A percentile compares a stretch with the other conserved stretches of the same genome.
phyloP scores from a whole-genome alignment of 768 basidiomycete species.

The Rhizopogon rudus region DNA sequence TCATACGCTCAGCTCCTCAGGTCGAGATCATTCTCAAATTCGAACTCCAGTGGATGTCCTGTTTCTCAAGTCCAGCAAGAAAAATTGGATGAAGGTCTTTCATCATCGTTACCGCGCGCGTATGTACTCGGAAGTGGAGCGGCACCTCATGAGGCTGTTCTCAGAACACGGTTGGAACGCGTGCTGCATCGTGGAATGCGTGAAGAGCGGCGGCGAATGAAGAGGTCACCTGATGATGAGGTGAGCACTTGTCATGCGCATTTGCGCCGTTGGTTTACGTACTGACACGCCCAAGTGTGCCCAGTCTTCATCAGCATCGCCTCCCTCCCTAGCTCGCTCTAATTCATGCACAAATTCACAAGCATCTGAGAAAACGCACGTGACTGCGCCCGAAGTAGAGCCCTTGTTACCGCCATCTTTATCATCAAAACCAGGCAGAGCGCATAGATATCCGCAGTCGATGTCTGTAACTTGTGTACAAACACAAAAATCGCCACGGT shows the following conservation, averaged over 20 bases:
- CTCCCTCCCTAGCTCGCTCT: conserved; percentile 24
- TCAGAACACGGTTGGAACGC: conserved; percentile 47
- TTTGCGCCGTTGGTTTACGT: neutral
- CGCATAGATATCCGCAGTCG: conserved; percentile 11
- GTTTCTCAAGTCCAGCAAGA: conserved; percentile 11
- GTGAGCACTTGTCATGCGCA: conserved; percentile 13
- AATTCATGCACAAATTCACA: conserved; percentile 18
- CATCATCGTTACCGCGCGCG: conserved; percentile 12
- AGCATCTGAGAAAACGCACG: conserved; percentile 21
- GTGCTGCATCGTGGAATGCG: conserved; percentile 35
- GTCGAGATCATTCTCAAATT: conserved; percentile 21
- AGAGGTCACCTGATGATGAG: conserved; percentile 13
- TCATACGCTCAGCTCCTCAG: conserved; percentile 19
- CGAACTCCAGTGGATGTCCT: conserved; percentile 13
- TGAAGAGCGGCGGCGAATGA: conserved; percentile 5
- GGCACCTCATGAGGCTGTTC: conserved; percentile 49
- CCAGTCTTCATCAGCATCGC: conserved; percentile 22
- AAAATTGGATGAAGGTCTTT: conserved; percentile 15
- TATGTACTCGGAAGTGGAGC: conserved; percentile 16
- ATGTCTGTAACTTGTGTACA: conserved; percentile 6
- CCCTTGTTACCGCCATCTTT: conserved; percentile 1
- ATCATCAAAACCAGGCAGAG: neutral
- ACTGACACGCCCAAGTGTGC: conserved; percentile 1
- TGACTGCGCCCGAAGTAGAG: conserved; percentile 17
- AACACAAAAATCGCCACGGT: conserved; percentile 9